These are phyloP conservation scores for Aspergillus japonicus DNA, from an alignment of 2,329 filamentous ascomycete species.

Conservation along the genomic window DNA sequence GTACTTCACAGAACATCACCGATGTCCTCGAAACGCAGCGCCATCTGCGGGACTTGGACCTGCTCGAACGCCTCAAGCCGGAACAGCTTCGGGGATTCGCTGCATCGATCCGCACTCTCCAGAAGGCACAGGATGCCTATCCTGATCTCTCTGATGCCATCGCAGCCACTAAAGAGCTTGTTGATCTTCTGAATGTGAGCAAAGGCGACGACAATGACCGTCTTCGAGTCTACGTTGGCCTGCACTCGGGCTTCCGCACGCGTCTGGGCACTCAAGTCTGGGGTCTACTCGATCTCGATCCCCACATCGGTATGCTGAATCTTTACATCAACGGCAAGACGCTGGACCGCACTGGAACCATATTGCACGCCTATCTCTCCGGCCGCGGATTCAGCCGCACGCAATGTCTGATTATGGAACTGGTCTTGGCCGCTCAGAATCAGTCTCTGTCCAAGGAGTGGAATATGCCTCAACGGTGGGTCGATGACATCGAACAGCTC, in stretches of 20 bases:
- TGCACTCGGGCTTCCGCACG: slow-evolving; percentile 26
- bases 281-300: slow-evolving; percentile 20
- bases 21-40: slow-evolving; percentile 24
- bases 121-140: background rate
- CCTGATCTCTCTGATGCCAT: background rate
- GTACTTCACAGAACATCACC: slow-evolving; percentile 21
- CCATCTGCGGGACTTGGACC: slow-evolving; percentile 22
- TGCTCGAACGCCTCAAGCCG: slow-evolving; percentile 19
- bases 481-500: slow-evolving; percentile 36
- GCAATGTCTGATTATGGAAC: slow-evolving; percentile 32
- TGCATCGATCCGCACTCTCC: slow-evolving; percentile 20
- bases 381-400: slow-evolving; percentile 28
- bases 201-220: slow-evolving; percentile 10
- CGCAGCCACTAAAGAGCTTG: slow-evolving; percentile 2
- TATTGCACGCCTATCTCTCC: slow-evolving; percentile 41
- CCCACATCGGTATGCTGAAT: slow-evolving; percentile 14
- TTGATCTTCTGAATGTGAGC: slow-evolving; percentile 11
- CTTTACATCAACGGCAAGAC: slow-evolving; percentile 38
- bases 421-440: slow-evolving; percentile 27
- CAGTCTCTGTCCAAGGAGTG: slow-evolving; percentile 17
- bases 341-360: slow-evolving; percentile 31
- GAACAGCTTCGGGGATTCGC: slow-evolving; percentile 21
- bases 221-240: slow-evolving; percentile 18
- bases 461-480: slow-evolving; percentile 28
- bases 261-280: slow-evolving; percentile 19